Conservation (phyloP, 164 flowering plant species). For the Warburgia ugandensis region DNA sequence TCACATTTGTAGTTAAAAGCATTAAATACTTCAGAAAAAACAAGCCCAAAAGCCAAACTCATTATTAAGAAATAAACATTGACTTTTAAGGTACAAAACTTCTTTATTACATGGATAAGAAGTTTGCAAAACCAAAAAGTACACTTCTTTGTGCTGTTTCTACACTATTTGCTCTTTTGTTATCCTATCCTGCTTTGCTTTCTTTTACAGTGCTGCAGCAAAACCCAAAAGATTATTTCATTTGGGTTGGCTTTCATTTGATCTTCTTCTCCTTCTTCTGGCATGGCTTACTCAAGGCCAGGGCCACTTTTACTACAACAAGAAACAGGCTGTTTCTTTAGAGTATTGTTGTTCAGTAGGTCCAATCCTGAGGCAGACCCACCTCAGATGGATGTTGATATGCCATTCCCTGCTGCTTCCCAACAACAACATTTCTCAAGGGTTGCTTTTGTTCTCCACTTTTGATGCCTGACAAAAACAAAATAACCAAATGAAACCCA, state of each 20-base stretch:
- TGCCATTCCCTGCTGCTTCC: slow-evolving; percentile 14
- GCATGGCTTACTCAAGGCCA: background rate
- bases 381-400: slow-evolving; percentile 23
- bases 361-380: slow-evolving; percentile 35
- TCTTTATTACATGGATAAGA: background rate
- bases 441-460: slow-evolving; percentile 1
- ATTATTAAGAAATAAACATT: no score
- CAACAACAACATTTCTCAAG: slow-evolving; percentile 11
- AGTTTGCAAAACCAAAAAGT: background rate
- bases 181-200: background rate
- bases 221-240: slow-evolving; percentile 4
- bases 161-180: background rate
- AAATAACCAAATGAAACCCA: background rate
- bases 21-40: background rate
- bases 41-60: background rate
- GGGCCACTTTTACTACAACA: background rate
- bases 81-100: background rate
- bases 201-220: background rate
- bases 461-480: slow-evolving; percentile 7
- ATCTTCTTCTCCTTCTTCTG: background rate
- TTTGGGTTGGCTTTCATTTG: no score
- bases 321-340: background rate
- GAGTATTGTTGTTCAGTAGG: slow-evolving; percentile 26
- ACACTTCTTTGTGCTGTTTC: background rate
- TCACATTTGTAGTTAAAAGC: background rate